Evolutionary conservation across 371 early-diverging fungal genomes (phyloP), one percentile per base, ranked within the genome.

Genomic region (Mucor saturninus): DNA sequence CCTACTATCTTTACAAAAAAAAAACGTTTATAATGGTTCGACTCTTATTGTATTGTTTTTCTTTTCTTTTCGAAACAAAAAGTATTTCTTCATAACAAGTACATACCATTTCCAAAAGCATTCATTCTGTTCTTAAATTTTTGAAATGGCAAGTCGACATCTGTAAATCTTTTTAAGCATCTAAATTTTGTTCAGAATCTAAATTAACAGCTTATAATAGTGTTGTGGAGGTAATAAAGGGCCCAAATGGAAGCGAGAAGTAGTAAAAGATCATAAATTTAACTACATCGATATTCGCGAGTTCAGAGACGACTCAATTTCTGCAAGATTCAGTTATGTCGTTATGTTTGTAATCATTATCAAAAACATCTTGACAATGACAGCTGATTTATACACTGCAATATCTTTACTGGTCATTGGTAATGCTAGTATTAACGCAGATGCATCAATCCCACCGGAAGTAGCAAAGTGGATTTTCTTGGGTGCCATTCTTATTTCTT

Each of bases 221-320:
- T 64, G 64, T 31, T 64, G 56, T 58, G 56, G 69, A 48, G 21
- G 57, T 49, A 29, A 48, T 40, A 48, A 45, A 59, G 80, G 81
- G 11, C 83, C 85, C 11, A 77, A 83, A 54, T 93, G 94, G 94
- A 90, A 93, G 76, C 83, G 91, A 60, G 94, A 93, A 79, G 77
- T 84, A 53, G 86, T 92, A 50, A 85, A 84, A 67, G 94, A 93
- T 79, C 94, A 95, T 83, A 93, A 92, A 73, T 95, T 95, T 73
- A 94, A 94, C 71, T 92, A 86, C 79, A 83, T 95, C 58, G 91
- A 95, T 65, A 85, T 94, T 15, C 85, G 92, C 8, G 94, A 93
- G 65, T 94, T 92, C 76, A 65, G 83, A 45, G 86, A 89, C 65
- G 59, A 71, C 32, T 79, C 81, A 26, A 83, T 71, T 58, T 40